Percentiles rank a stretch among this genome's conserved stretches.
Evolutionary conservation across 352 stramenopile genomes (phyloP).

Genomic region (Phytophthora palmivora): DNA sequence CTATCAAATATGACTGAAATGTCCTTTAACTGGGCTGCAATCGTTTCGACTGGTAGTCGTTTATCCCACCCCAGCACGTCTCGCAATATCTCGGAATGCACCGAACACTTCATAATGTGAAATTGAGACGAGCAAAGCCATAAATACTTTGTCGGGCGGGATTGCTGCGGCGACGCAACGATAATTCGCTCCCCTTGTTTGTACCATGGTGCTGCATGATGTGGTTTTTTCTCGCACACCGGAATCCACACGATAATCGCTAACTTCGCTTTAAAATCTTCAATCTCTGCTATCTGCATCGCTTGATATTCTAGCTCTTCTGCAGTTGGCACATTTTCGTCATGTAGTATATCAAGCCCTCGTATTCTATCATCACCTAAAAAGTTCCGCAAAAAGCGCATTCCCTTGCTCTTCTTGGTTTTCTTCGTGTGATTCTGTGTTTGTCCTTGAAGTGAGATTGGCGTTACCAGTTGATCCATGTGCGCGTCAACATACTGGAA

Average conservation of each 20-base stretch:
- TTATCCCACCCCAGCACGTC: slow-evolving; percentile 58
- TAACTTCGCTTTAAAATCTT: slow-evolving; percentile 69
- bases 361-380: slow-evolving; percentile 44
- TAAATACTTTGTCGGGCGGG: slow-evolving; percentile 49
- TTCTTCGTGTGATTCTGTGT: slow-evolving; percentile 38
- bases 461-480: slow-evolving; percentile 57
- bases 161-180: slow-evolving; percentile 52
- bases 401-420: slow-evolving; percentile 57
- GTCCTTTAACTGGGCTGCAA: slow-evolving; percentile 60
- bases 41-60: slow-evolving; percentile 39
- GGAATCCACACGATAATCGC: slow-evolving; percentile 67
- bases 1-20: slow-evolving; percentile 50
- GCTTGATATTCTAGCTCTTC: slow-evolving; percentile 45
- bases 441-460: slow-evolving; percentile 26
- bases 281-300: slow-evolving; percentile 55
- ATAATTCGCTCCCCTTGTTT: slow-evolving; percentile 42
- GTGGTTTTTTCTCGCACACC: slow-evolving; percentile 46
- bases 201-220: slow-evolving; percentile 50
- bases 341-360: slow-evolving; percentile 4
- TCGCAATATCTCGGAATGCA: slow-evolving; percentile 52
- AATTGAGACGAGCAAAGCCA: slow-evolving; percentile 74
- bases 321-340: slow-evolving; percentile 4
- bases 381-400: slow-evolving; percentile 64
- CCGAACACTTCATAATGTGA: slow-evolving; percentile 58
- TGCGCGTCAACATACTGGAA: slow-evolving; percentile 75